A percentile compares a stretch with the other conserved stretches of the same genome.
Conservation (phyloP, 768 basidiomycete species). For the Hericium rajendrae region DNA sequence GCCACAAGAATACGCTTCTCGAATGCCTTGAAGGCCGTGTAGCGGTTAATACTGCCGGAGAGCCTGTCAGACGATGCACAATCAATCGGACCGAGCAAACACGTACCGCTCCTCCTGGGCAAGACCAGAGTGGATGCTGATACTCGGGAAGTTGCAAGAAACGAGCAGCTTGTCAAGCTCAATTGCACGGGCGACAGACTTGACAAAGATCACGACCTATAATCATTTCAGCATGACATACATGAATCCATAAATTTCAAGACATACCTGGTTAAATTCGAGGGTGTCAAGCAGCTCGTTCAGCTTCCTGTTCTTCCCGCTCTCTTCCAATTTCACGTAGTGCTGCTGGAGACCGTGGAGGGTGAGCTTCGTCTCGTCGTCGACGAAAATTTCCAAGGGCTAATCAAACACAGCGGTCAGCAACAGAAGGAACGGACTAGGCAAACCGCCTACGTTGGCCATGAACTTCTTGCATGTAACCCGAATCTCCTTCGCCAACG, state of each 20-base stretch:
- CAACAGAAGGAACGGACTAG: neutral
- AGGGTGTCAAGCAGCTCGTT: conserved; percentile 92
- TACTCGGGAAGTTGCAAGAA: conserved; percentile 97
- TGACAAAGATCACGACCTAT: conserved; percentile 98
- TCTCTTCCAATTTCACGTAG: conserved; percentile 94
- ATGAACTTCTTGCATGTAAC: conserved; percentile 99
- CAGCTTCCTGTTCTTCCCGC: conserved; percentile 90
- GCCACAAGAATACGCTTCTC: conserved; percentile 99
- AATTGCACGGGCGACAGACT: conserved; percentile 93
- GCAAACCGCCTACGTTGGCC: conserved; percentile 69
- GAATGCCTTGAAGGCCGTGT: conserved; percentile 97
- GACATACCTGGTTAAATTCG: conserved; percentile 91
- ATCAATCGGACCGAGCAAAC: neutral
- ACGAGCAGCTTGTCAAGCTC: conserved; percentile 93
- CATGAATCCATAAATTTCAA: neutral
- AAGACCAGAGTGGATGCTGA: conserved; percentile 92
- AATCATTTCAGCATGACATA: neutral
- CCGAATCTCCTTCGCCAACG: conserved; percentile 92
- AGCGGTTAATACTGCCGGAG: conserved; percentile 69
- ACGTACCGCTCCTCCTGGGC: conserved; percentile 92
- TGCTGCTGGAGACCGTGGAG: conserved; percentile 98
- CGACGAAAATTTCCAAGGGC: conserved; percentile 99
- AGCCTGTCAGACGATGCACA: neutral
- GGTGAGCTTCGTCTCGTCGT: conserved; percentile 97
- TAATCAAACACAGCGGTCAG: conserved; percentile 23